Evolutionary conservation across 495 filamentous ascomycete species (phyloP), one percentile per base, ranked within the genome.

Genomic region (Neurospora discreta): DNA sequence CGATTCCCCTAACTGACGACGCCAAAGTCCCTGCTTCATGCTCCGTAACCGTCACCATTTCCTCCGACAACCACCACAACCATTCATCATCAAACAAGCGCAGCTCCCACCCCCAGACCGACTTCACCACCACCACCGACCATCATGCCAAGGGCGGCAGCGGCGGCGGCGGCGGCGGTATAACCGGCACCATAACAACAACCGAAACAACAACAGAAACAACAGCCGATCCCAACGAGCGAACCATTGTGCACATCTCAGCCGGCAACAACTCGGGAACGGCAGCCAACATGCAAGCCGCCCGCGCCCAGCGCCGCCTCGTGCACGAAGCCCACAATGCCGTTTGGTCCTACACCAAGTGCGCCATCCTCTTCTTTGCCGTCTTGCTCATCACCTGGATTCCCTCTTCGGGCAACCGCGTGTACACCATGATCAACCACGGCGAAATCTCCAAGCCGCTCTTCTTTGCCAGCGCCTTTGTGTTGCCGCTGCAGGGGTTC

Each of bases 371-470:
- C 20, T 96, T 95, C 83, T 97, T 97, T 77, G 84, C 90, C 36
- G 92, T 92, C 0, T 83, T 97, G 60, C 83, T 93, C 67, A 87
- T 95, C 39, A 94, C 92, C 26, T 97, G 93, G 93, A 89, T 94
- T 9, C 93, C 93, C 0, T 94, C 92, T 0, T 91, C 89, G 18
- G 84, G 89, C 70, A 96, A 96, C 80, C 85, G 93, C n/a, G 87
- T 93, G 20, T 94, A 92, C 80, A 85, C 84, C 26, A 78, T 94
- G 36, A 81, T 88, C 5, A 80, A 90, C 74, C 80, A 83, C 0
- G 82, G 87, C 33, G 68, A 84, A 2, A 79, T 86, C 8, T 85
- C 82, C 42, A 89, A 90, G 68, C 82, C 84, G 20, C 86, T 96
- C 23, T 89, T 92, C 75, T 90, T 90, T 73, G 85, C 88, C 46